Conservation (phyloP, 2,329 filamentous ascomycete species). For the Intubia oerlemansii region DNA sequence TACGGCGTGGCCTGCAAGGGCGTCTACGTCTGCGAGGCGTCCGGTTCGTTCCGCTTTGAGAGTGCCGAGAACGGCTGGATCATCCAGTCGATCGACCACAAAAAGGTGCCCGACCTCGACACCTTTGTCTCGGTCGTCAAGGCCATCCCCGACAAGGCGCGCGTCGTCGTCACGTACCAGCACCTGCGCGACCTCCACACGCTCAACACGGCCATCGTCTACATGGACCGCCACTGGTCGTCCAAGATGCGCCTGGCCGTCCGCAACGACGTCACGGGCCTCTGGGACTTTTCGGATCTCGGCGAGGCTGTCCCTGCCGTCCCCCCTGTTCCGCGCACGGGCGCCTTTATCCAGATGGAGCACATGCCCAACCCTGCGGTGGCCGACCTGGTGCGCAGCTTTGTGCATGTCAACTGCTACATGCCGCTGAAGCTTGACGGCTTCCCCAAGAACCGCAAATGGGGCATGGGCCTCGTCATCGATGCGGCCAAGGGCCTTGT, state of each 20-base stretch:
- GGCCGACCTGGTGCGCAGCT: conserved; percentile 84
- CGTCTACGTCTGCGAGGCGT: conserved; percentile 86
- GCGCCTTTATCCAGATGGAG: conserved; percentile 80
- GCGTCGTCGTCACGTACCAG: conserved; percentile 88
- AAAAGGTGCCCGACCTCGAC: conserved; percentile 69
- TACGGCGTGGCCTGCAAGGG: conserved; percentile 86
- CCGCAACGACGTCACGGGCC: conserved; percentile 69
- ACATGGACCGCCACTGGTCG: conserved; percentile 89
- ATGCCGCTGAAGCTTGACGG: conserved; percentile 95
- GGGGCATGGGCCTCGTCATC: conserved; percentile 91
- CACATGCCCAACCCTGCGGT: conserved; percentile 75
- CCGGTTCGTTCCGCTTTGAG: conserved; percentile 87
- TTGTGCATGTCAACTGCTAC: conserved; percentile 77
- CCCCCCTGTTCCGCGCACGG: conserved; percentile 50
- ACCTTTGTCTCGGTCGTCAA: conserved; percentile 85
- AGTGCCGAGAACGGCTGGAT: conserved; percentile 84
- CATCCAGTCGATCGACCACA: conserved; percentile 78
- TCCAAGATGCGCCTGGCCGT: conserved; percentile 84
- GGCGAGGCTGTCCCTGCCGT: conserved; percentile 59
- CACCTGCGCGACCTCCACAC: conserved; percentile 90
- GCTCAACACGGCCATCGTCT: conserved; percentile 76
- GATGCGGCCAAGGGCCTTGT: conserved; percentile 93
- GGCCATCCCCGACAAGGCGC: conserved; percentile 56
- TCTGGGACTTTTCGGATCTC: conserved; percentile 88
- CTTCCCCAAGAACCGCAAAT: conserved; percentile 87